Percentiles rank a stretch among this genome's conserved stretches.
These are phyloP conservation scores for Pholiota conissans DNA, from an alignment of 768 basidiomycete species.

Conservation along the genomic window DNA sequence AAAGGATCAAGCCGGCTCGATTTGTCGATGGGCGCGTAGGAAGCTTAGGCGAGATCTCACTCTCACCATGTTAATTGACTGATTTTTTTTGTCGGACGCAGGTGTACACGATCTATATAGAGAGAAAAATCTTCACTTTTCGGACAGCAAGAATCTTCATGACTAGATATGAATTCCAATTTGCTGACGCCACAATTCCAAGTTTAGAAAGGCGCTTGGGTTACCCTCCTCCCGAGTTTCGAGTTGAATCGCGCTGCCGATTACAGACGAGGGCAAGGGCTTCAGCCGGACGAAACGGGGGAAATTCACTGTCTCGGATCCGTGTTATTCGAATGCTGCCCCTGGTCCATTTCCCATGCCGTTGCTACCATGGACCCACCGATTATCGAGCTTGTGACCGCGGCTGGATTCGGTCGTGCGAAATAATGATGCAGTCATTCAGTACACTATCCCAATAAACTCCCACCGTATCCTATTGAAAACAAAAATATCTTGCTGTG, in stretches of 20 bases:
- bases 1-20: no score
- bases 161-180: no score
- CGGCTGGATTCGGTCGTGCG: neutral
- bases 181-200: neutral
- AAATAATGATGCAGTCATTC: no score
- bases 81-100: no score
- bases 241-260: neutral
- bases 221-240: neutral
- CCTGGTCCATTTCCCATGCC: neutral
- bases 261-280: neutral
- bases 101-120: neutral
- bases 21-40: no score
- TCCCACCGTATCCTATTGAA: neutral
- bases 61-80: no score
- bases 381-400: neutral
- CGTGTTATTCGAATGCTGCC: neutral
- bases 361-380: neutral
- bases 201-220: neutral
- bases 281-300: neutral
- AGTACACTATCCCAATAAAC: no score
- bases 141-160: neutral
- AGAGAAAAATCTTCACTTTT: neutral
- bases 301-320: neutral
- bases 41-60: no score
- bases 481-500: neutral